These are phyloP conservation scores for Coniochaeta sp. DNA, from an alignment of 2,329 filamentous ascomycete species.

Conservation along the genomic window DNA sequence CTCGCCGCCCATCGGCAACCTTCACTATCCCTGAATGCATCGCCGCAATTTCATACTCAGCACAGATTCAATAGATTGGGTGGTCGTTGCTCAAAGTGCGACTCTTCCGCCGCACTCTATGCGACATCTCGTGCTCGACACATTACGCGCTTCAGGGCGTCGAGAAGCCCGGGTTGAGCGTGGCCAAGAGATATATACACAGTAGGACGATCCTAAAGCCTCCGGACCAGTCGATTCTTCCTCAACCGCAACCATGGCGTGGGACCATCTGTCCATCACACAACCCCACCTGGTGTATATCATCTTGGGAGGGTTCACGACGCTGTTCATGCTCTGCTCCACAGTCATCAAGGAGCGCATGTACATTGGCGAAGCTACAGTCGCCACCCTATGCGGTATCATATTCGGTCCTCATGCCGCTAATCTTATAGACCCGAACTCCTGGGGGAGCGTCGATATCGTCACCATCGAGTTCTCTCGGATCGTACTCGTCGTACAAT, in stretches of 20 bases:
- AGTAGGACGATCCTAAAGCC: neutral
- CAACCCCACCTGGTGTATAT: conserved; percentile 97
- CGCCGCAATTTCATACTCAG: neutral
- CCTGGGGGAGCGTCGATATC: conserved; percentile 79
- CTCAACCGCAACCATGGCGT: conserved; percentile 51
- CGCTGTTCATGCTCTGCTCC: conserved; percentile 96
- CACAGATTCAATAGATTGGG: conserved; percentile 1
- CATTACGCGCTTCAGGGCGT: neutral
- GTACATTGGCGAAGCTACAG: conserved; percentile 97
- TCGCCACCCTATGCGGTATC: conserved; percentile 80
- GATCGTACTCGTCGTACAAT: conserved; percentile 85
- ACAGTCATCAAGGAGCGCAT: conserved; percentile 97
- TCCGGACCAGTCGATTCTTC: neutral
- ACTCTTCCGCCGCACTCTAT: neutral
- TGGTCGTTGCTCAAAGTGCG: neutral
- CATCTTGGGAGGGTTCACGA: conserved; percentile 95
- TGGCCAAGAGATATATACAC: neutral
- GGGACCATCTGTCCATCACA: conserved; percentile 79
- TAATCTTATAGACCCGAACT: conserved; percentile 66
- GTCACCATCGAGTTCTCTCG: conserved; percentile 86
- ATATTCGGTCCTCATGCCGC: conserved; percentile 84
- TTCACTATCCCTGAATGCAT: conserved; percentile 1
- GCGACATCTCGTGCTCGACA: neutral
- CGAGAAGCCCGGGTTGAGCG: neutral
- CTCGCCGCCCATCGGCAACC: neutral